A percentile compares a stretch with the other conserved stretches of the same genome.
These are phyloP conservation scores for Rhodofomes roseus DNA, from an alignment of 1,284 basidiomycete genomes.

Conservation along the genomic window DNA sequence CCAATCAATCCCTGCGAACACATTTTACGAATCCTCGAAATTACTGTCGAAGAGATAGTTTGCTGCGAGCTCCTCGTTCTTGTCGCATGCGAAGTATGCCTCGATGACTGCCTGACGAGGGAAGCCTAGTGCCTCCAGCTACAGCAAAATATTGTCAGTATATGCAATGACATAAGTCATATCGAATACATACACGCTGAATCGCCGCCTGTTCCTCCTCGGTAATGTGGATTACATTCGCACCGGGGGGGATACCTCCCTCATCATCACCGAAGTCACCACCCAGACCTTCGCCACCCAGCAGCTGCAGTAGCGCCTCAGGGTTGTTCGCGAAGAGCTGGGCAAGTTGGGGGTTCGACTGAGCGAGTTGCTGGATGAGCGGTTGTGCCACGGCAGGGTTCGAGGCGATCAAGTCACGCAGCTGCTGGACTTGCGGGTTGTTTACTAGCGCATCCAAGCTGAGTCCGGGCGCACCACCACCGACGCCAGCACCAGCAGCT, in stretches of 20 bases:
- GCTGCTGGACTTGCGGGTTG: slow-evolving; percentile 60
- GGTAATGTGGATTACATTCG: slow-evolving; percentile 73
- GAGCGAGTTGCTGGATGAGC: slow-evolving; percentile 79
- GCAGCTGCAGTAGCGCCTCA: slow-evolving; percentile 60
- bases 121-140: slow-evolving; percentile 88
- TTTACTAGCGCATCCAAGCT: slow-evolving; percentile 55
- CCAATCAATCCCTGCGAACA: slow-evolving; percentile 9
- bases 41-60: slow-evolving; percentile 83
- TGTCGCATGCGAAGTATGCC: slow-evolving; percentile 91
- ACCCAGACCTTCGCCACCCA: slow-evolving; percentile 45
- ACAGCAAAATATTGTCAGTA: slow-evolving; percentile 6
- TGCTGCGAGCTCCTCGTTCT: slow-evolving; percentile 93
- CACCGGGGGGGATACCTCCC: slow-evolving; percentile 56
- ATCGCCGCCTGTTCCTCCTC: slow-evolving; percentile 86
- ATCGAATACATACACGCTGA: slow-evolving; percentile 59
- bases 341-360: slow-evolving; percentile 71
- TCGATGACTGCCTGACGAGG: slow-evolving; percentile 72
- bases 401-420: slow-evolving; percentile 67
- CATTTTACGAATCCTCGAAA: slow-evolving; percentile 48
- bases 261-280: slow-evolving; percentile 43
- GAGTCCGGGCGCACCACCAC: slow-evolving; percentile 31
- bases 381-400: slow-evolving; percentile 81
- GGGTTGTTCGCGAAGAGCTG: slow-evolving; percentile 68
- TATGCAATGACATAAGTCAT: neutral
- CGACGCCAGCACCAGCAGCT: slow-evolving; percentile 26